A percentile compares a stretch with the other conserved stretches of the same genome.
Conservation (phyloP, 306 rosid species). For the Trifolium repens region DNA sequence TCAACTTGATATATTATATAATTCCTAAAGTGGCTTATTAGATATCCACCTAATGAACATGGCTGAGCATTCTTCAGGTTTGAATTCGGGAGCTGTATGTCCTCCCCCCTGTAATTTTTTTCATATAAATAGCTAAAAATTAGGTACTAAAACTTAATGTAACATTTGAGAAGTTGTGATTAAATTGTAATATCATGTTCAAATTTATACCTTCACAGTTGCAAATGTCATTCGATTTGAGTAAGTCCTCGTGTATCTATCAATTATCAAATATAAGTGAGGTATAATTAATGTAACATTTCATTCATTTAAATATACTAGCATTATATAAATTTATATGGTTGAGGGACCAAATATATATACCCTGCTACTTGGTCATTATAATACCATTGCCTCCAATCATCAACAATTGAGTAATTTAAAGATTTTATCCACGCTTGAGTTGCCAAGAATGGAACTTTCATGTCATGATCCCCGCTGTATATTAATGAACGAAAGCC, state of each 20-base stretch:
- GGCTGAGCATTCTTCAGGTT: slow-evolving; percentile 50
- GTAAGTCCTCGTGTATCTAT: slow-evolving; percentile 60
- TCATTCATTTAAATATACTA: too few relatives aligned
- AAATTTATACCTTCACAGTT: slow-evolving; percentile 52
- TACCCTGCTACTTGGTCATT: slow-evolving; percentile 61
- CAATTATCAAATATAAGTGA: too few relatives aligned
- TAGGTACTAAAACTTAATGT: not conserved
- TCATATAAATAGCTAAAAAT: not conserved
- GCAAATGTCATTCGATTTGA: slow-evolving; percentile 63
- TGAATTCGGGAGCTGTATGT: slow-evolving; percentile 62
- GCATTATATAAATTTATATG: not conserved
- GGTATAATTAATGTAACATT: not conserved
- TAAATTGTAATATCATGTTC: too few relatives aligned
- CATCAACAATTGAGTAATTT: slow-evolving; percentile 57
- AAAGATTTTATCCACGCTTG: slow-evolving; percentile 65
- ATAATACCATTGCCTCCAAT: slow-evolving; percentile 64
- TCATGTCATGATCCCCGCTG: slow-evolving; percentile 66
- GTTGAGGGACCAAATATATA: not conserved
- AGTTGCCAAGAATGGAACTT: slow-evolving; percentile 45
- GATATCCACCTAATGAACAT: slow-evolving; percentile 60
- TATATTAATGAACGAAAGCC: slow-evolving; percentile 59
- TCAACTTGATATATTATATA: not conserved
- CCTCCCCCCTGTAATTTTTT: slow-evolving; percentile 56
- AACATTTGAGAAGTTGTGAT: too few relatives aligned
- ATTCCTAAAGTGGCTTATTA: not conserved